Evolutionary conservation across 208 protist genomes (phyloP).

Genomic region (Wallacemonas collosoma): DNA sequence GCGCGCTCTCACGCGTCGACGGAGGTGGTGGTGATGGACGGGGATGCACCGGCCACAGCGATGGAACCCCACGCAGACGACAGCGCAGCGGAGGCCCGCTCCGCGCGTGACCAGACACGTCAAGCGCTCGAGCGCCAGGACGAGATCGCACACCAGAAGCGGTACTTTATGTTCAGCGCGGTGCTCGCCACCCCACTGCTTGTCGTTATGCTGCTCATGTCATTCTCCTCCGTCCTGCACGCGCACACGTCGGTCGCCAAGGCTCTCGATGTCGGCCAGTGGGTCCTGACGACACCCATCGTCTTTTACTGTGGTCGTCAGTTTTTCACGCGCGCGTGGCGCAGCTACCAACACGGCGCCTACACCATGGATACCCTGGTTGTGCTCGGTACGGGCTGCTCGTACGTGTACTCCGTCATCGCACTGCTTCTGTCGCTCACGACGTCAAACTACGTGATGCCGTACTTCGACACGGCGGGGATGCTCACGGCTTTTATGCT

Average conservation of each 20-base stretch:
- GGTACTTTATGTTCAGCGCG: slow-evolving; percentile 46
- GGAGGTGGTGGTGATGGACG: neutral
- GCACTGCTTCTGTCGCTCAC: slow-evolving; percentile 43
- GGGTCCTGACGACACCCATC: slow-evolving; percentile 71
- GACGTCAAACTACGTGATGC: slow-evolving; percentile 33
- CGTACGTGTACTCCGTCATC: slow-evolving; percentile 76
- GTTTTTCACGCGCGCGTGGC: slow-evolving; percentile 78
- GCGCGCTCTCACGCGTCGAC: neutral
- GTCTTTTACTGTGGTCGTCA: slow-evolving; percentile 79
- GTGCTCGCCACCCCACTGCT: slow-evolving; percentile 67
- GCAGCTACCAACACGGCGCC: slow-evolving; percentile 46
- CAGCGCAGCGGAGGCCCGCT: slow-evolving; percentile 22
- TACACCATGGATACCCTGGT: slow-evolving; percentile 93
- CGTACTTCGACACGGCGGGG: slow-evolving; percentile 96
- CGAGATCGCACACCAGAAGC: slow-evolving; percentile 62
- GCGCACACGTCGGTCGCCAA: slow-evolving; percentile 22
- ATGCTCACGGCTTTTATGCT: slow-evolving; percentile 96
- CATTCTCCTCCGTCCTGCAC: slow-evolving; percentile 36
- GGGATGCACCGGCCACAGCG: neutral
- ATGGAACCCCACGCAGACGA: slow-evolving; percentile 14
- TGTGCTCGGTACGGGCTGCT: slow-evolving; percentile 69
- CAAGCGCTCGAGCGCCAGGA: slow-evolving; percentile 61
- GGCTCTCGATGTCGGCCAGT: slow-evolving; percentile 56
- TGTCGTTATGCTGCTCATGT: slow-evolving; percentile 72
- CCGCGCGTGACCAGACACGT: slow-evolving; percentile 31